Conservation (phyloP, 2,329 filamentous ascomycete genomes). For the Apiospora phragmitis region DNA sequence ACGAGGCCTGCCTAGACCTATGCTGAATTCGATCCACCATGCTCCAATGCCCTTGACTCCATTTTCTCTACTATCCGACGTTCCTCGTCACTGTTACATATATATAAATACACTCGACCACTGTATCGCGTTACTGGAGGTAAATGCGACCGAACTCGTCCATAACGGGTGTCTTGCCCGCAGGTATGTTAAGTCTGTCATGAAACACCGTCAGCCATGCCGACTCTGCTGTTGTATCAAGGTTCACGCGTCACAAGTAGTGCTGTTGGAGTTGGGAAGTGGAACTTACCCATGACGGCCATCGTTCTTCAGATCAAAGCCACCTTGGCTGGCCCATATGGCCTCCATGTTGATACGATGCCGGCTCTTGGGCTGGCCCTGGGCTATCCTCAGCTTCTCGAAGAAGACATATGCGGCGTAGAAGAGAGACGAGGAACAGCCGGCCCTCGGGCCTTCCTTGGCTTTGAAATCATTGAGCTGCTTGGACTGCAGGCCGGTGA, state of each 20-base stretch:
- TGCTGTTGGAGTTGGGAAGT: no score
- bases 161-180: conserved; percentile 4
- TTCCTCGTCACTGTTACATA: not conserved
- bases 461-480: conserved; percentile 50
- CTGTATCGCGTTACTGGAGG: not conserved
- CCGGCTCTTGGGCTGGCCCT: conserved; percentile 52
- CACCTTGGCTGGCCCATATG: conserved; percentile 14
- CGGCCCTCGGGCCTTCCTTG: conserved; percentile 47
- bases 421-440: conserved; percentile 47
- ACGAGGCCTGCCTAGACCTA: not conserved
- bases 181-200: not conserved
- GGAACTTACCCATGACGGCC: conserved; percentile 9
- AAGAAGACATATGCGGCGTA: conserved; percentile 61
- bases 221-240: not conserved
- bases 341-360: conserved; percentile 51
- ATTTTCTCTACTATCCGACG: not conserved
- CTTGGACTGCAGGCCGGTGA: conserved; percentile 32
- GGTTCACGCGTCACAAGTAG: not conserved
- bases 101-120: not conserved
- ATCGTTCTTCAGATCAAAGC: conserved; percentile 10
- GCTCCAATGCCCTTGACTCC: not conserved
- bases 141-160: conserved; percentile 10
- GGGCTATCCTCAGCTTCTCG: conserved; percentile 56
- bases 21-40: not conserved
- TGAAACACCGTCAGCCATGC: not conserved